phyloP scores from a whole-genome alignment of 352 stramenopile genomes.

The Pythium sukuiense region DNA sequence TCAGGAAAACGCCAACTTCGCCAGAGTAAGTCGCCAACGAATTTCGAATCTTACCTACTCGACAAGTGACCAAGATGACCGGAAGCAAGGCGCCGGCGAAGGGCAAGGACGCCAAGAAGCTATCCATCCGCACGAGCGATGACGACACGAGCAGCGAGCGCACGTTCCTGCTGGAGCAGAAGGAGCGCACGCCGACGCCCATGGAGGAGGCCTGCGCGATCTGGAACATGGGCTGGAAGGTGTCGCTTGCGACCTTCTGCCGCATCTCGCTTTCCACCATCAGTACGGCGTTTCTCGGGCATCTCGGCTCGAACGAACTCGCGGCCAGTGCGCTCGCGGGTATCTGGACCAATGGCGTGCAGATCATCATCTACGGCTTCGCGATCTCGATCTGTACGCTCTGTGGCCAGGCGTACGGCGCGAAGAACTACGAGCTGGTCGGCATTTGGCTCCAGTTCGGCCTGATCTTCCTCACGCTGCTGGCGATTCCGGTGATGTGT shows the following conservation, averaged over 20 bases:
- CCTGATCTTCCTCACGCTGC: slow-evolving; percentile 61
- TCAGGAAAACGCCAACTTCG: slow-evolving; percentile 5
- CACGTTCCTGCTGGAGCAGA: slow-evolving; percentile 17
- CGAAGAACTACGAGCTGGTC: slow-evolving; percentile 76
- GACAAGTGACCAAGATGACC: not conserved
- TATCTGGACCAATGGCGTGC: slow-evolving; percentile 80
- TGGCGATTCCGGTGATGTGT: slow-evolving; percentile 73
- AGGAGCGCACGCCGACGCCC: slow-evolving; percentile 33
- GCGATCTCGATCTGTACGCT: slow-evolving; percentile 79
- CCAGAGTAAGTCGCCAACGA: not conserved
- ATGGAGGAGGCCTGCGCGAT: slow-evolving; percentile 64
- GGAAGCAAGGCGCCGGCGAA: slow-evolving; percentile 6
- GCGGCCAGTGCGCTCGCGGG: slow-evolving; percentile 67
- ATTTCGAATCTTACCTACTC: not conserved
- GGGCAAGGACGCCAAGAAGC: slow-evolving; percentile 1
- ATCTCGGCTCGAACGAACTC: slow-evolving; percentile 73
- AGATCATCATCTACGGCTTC: slow-evolving; percentile 81
- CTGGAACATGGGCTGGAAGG: slow-evolving; percentile 84
- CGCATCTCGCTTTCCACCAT: slow-evolving; percentile 80
- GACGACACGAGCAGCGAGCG: slow-evolving; percentile 11
- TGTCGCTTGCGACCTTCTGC: slow-evolving; percentile 81
- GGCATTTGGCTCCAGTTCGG: slow-evolving; percentile 81
- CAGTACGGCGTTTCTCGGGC: slow-evolving; percentile 74
- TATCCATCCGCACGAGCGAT: not conserved
- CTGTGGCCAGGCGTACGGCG: slow-evolving; percentile 77